Conservation (phyloP, 1,139 yeast genomes). For the Kodamaea plutei region DNA sequence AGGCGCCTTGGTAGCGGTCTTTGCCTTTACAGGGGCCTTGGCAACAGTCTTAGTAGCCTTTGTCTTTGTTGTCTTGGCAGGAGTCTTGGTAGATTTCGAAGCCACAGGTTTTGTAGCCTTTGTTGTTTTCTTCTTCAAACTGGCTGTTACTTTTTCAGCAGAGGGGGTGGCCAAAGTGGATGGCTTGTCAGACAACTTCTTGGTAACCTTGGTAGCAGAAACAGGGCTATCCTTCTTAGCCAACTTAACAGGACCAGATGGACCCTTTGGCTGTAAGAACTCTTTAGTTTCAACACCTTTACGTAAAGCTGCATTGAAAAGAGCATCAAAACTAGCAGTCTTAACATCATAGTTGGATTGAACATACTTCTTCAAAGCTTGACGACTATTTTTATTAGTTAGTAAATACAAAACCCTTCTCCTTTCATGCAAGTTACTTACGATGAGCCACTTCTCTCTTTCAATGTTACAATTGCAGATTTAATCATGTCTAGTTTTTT, state of each 20-base stretch:
- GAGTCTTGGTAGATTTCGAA: constrained; percentile 1
- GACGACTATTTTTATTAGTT: constrained; percentile 42
- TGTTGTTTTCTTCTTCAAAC: constrained; percentile 11
- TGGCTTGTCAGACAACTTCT: constrained; percentile 17
- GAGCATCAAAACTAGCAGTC: constrained; percentile 64
- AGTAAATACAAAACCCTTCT: background rate
- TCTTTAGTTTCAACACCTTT: constrained; percentile 78
- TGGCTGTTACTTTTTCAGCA: constrained; percentile 1
- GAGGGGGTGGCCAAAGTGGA: too few relatives aligned
- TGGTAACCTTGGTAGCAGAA: constrained; percentile 16
- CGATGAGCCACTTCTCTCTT: constrained; percentile 82
- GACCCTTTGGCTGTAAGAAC: constrained; percentile 84
- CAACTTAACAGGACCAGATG: constrained; percentile 69
- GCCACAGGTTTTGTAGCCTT: constrained; percentile 6
- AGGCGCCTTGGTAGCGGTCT: constrained; percentile 4
- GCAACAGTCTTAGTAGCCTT: constrained; percentile 18
- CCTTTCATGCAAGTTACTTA: too few relatives aligned
- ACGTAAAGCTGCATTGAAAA: constrained; percentile 75
- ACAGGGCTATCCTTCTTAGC: constrained; percentile 41
- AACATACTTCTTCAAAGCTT: constrained; percentile 71
- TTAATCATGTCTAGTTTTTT: constrained; percentile 61
- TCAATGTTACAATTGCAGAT: constrained; percentile 66
- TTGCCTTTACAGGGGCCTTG: too few relatives aligned
- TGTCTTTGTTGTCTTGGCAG: constrained; percentile 10
- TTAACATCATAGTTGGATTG: constrained; percentile 58